Base-by-base conservation (phyloP, 495 filamentous ascomycete genomes). In the Astrothelium subdiscretum region DNA sequence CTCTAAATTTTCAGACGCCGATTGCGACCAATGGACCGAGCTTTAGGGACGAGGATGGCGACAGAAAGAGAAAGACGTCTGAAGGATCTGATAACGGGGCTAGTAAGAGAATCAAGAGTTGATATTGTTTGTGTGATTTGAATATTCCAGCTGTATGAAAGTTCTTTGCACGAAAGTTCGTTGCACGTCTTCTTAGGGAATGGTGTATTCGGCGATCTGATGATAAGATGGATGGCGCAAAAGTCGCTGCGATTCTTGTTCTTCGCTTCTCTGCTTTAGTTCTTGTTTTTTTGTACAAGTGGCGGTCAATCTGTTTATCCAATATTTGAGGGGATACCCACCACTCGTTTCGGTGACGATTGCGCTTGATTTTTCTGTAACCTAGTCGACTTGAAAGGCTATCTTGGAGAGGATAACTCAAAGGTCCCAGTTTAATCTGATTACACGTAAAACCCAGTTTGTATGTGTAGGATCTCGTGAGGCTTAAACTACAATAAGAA, bases 1-100 rank as follows among this genome's bases (percentile, higher is more conserved):
- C 94, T 11, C 75, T 97, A 52, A 95, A 88, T 63, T 96, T 96
- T 73, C 87, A 87, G 32, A 97, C 94, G 4, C 94, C 94, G 20
- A 82, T 95, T 5, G 83, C 84, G 1, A 81, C 82, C 24, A 87
- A 77, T 26, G 74, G 67, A 31, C 70, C 74, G 12, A 72, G 73
- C 61, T 77, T 76, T 54, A 67, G 71, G 59, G 67, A 70, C n/a
- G 71, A 73, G 52, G 77, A 78, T 12, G 57, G 61, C 22, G 76
- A 78, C 24, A 54, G 72, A 32, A 75, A 76, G 65, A 68, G 71
- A 58, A 75, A 76, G 63, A 71, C 70, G 58, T 71, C 72, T 32
- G 75, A 66, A 35, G 66, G 68, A 18, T 62, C 58, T 42, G 73
- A 72, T 6, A 71, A 65, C 24, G 63, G 65, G 12, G 61, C 64